phyloP scores from a whole-genome alignment of 2,329 filamentous ascomycete genomes.

The Neurospora sp. region DNA sequence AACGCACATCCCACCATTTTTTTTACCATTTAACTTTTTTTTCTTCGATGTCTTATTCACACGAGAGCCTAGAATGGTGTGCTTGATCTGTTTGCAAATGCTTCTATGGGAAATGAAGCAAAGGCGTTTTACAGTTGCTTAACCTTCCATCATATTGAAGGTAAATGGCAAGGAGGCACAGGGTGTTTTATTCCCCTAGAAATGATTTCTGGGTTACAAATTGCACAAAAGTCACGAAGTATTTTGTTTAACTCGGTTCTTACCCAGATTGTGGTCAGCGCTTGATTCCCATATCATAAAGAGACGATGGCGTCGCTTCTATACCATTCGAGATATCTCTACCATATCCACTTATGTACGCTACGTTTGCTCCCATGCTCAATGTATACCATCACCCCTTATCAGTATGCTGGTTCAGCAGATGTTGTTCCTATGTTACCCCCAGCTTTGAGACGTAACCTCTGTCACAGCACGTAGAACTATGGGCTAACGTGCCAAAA shows the following conservation, averaged over 20 bases:
- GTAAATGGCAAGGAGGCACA: not conserved
- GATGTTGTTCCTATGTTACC: not conserved
- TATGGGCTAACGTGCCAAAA: not conserved
- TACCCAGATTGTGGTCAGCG: not conserved
- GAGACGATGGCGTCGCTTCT: not conserved
- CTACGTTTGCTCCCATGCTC: not conserved
- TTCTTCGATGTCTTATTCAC: not conserved
- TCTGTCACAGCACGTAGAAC: not conserved
- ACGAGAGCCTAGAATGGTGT: not conserved
- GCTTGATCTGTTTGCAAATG: conserved; percentile 21
- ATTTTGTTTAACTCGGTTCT: not conserved
- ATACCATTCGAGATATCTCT: not conserved
- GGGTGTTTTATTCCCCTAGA: not conserved
- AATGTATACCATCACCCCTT: not conserved
- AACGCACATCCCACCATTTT: not conserved
- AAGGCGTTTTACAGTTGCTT: not conserved
- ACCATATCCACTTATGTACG: not conserved
- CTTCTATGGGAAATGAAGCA: not conserved
- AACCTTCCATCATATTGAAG: not conserved
- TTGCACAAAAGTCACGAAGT: not conserved
- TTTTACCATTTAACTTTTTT: not conserved
- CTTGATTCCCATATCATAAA: not conserved
- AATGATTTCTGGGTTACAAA: not conserved
- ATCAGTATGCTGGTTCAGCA: not conserved
- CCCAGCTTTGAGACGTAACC: not conserved